phyloP scores from a whole-genome alignment of 129 eudicot species.

The Centella asiatica region DNA sequence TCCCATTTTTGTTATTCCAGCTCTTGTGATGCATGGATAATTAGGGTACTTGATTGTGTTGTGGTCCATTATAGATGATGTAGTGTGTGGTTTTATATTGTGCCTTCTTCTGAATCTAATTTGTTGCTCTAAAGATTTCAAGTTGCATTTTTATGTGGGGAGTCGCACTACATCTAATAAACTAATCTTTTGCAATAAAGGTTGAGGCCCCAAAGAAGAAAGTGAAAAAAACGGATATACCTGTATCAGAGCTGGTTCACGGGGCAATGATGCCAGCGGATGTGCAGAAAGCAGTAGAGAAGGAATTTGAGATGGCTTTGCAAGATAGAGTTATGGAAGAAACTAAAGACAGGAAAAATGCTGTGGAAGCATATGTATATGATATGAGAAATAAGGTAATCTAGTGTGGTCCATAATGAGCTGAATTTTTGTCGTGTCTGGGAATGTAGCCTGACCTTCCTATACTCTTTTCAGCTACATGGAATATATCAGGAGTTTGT shows the following conservation, averaged over 20 bases:
- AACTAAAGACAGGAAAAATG: constrained; percentile 90
- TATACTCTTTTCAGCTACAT: constrained; percentile 39
- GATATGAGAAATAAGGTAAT: constrained; percentile 93
- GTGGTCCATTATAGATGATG: no score
- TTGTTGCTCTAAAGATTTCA: not conserved
- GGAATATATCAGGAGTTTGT: constrained; percentile 69
- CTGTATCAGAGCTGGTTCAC: constrained; percentile 54
- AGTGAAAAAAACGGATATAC: constrained; percentile 57
- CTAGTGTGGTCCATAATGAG: constrained; percentile 23
- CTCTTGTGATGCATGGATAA: no score
- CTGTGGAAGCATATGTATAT: constrained; percentile 88
- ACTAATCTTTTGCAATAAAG: constrained; percentile 16
- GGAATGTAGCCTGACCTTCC: not conserved
- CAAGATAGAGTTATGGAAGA: constrained; percentile 98
- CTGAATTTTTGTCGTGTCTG: not conserved
- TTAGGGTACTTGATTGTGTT: no score
- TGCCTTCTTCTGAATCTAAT: not conserved
- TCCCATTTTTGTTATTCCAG: no score
- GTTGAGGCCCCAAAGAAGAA: constrained; percentile 83
- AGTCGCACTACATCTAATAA: not conserved
- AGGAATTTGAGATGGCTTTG: constrained; percentile 95
- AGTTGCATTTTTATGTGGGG: no score
- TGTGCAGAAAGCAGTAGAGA: constrained; percentile 83
- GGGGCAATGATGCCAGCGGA: constrained; percentile 62
- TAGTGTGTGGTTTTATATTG: no score